Evolutionary conservation across 441 rosid species (phyloP), one percentile per base, ranked within the genome.

Genomic region (Brassica hybrid): DNA sequence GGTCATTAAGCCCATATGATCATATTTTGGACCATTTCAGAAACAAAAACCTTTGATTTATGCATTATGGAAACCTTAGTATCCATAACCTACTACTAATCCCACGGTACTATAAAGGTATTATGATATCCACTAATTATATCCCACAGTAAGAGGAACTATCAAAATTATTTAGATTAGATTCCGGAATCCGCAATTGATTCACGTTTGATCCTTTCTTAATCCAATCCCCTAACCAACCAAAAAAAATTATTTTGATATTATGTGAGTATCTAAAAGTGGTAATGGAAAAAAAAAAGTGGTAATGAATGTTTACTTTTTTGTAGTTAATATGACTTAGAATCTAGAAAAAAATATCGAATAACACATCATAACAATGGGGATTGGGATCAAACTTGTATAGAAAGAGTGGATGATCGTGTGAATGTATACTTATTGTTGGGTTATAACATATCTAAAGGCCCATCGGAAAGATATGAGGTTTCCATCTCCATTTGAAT

Each of bases 1-100:
- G 38, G 1, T 34, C 16, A 57, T 7, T 45, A 74, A 38, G 57
- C n/a, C 72, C 77, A 16, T 67, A 54, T 10, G 27, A 13, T 54
- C 57, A 50, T 43, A 66, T 23, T 7, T 45, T 67, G 60, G 69
- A 62, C 43, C 21, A 25, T 1, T 43, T 43, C 50, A 43, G 50
- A 43, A 48, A 48, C 54, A 13, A n/a, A 43, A 43, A 43, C n/a
- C 52, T 43, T 43, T 43, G 52, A 43, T 43, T 43, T 43, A 41
- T 43, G 52, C 52, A 11, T 43, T 43, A 5, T 43, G 52, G 52
- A 43, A 0, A 43, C 52, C 52, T 12, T 43, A 13, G 4, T 43
- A 43, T 43, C 5, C 52, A 43, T 12, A 12, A 41, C 13, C 13
- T 11, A 41, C 48, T 41, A 10, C 7, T 41, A 41, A 41, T 41